Conservation (phyloP, 208 protist genomes). For the Trypanosoma boissoni region DNA sequence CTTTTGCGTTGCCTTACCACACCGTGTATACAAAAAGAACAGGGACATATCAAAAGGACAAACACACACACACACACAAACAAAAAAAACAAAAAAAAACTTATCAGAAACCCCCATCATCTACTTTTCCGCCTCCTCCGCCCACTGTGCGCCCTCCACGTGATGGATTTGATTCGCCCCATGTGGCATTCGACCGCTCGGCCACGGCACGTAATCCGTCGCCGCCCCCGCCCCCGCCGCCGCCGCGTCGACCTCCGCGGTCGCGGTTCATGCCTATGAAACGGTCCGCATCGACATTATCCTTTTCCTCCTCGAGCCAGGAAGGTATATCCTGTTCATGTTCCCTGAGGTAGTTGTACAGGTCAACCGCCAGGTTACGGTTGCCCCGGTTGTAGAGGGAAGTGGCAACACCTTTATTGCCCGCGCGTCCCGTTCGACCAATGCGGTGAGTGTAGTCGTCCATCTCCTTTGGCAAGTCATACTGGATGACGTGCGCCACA, state of each 20-base stretch:
- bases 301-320: conserved; percentile 77
- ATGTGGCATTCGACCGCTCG: conserved; percentile 21
- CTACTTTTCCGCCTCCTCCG: conserved; percentile 22
- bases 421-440: conserved; percentile 98
- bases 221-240: conserved; percentile 37
- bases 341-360: conserved; percentile 83
- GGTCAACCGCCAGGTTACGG: conserved; percentile 49
- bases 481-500: conserved; percentile 97
- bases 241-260: conserved; percentile 28
- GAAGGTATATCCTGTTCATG: conserved; percentile 86
- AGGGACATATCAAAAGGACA: background rate
- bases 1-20: no score
- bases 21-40: conserved; percentile 2
- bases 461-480: conserved; percentile 95
- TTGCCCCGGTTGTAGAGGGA: conserved; percentile 89
- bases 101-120: conserved; percentile 77
- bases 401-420: conserved; percentile 95
- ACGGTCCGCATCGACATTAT: conserved; percentile 71
- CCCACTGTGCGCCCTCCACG: conserved; percentile 15
- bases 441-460: conserved; percentile 99
- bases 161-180: conserved; percentile 20
- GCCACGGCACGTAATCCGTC: background rate
- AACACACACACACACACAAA: conserved; percentile 15
- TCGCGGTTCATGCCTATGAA: conserved; percentile 41
- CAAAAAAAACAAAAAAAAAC: conserved; percentile 1